Evolutionary conservation across 2,329 filamentous ascomycete genomes (phyloP), one percentile per base, ranked within the genome.

Genomic region (Coniella lustricola): DNA sequence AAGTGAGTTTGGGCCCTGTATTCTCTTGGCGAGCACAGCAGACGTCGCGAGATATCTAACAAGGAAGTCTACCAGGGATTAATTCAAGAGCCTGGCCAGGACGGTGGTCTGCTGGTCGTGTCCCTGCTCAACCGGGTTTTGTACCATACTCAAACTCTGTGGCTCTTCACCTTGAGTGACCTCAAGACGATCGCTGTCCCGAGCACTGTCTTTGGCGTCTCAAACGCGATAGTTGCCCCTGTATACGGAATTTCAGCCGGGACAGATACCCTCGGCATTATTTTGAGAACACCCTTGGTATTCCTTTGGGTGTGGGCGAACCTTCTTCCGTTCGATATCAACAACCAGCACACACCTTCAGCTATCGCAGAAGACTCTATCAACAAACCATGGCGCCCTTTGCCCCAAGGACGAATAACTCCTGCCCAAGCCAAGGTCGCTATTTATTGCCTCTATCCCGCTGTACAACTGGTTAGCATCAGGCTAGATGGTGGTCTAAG

Each of bases 341-440:
- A 58, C 45, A 65, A 65, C 43, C 63, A 65, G 51, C 48, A 57
- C 10, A 51, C 52, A 9, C 34, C 50, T 5, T 16, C 34, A 10
- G 51, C 59, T n/a, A 57, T 63, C 20, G 48, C 42, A 3, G 63
- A 65, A 44, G 63, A 65, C 42, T 22, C 16, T 2, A 32, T 56
- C 33, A 65, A 65, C 54, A 64, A 64, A 42, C 60, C 63, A 17
- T 64, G 61, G 62, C 53, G 62, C 17, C 50, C 61, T 7, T 31
- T 65, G 8, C 60, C 63, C 3, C 51, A 54, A 0, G 49, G 54
- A 13, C 50, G 60, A 14, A 44, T 63, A 3, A 54, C 53, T 13
- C 33, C 42, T 1, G 18, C 17, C 1, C 51, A 56, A 39, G 59
- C 60, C 4, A 48, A 35, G 36, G 32, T n/a, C 4, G 17, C 61